Evolutionary conservation across 108 stramenopile genomes (phyloP), one percentile per base, ranked within the genome.

Genomic region (Cyclostephanos tholiformis): DNA sequence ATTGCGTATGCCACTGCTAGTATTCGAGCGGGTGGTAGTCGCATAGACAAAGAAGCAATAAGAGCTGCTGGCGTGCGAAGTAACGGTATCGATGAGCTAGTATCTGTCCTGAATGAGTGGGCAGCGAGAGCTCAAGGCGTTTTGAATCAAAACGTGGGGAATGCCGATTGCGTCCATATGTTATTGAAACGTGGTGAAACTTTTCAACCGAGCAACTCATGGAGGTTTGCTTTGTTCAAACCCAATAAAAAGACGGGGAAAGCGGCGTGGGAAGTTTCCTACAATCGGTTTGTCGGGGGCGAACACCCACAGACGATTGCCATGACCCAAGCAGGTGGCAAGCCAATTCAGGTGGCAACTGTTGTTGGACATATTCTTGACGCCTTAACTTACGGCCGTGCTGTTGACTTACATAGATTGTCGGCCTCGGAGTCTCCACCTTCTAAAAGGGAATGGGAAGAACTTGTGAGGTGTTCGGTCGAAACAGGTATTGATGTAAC

Each of bases 201-300:
- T 0, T 51, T 69, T 25, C 63, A 59, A 39, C 77, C 84, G 7
- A 35, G 16, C 16, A 72, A 66, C 22, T 75, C 86, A n/a, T 93
- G 92, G 92, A 60, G 63, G 23, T 88, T 72, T 79, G 80, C 89
- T 11, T 75, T 86, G 6, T 91, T 88, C 82, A 91, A 84, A 63
- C 82, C 87, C 2, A 74, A 82, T 23, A 93, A 91, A 69, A 93
- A 91, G 77, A 88, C 88, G 29, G 90, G 90, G 2, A 67, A 67
- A 59, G 88, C 92, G 19, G 67, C 74, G 1, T 93, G 92, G 92
- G 89, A 91, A 75, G 75, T 77, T n/a, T 88, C 86, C 19, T 87
- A 89, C 56, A 41, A 69, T 71, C 84, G 89, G 6, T 91, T 93
- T 63, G 22, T 26, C 2, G 49, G 60, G 16, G 92, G 89, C 25